Conservation (phyloP, 306 rosid species). For the Dryas octopetala region DNA sequence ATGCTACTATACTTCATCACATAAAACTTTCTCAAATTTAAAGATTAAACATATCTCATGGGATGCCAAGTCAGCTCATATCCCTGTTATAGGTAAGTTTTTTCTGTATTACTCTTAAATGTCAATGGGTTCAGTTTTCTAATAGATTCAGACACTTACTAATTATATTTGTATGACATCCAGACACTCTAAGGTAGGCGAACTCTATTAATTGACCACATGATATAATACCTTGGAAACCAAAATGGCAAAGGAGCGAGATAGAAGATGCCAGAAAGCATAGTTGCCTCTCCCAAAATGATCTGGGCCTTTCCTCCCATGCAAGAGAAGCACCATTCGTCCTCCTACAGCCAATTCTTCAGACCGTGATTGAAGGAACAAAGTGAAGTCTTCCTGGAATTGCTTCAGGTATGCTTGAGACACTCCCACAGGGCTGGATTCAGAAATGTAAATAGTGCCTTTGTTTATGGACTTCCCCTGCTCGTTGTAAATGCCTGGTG, state of each 20-base stretch:
- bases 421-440: conserved; percentile 60
- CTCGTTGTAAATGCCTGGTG: conserved; percentile 54
- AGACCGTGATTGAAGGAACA: conserved; percentile 64
- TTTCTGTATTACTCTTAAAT: no score
- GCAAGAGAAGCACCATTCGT: conserved; percentile 66
- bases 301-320: conserved; percentile 64
- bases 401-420: conserved; percentile 65
- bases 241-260: conserved; percentile 53
- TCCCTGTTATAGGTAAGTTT: no score
- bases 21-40: no score
- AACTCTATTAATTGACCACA: no score
- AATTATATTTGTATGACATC: no score
- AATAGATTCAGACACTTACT: no score
- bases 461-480: conserved; percentile 58
- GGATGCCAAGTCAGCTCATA: no score
- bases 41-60: no score
- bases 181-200: no score
- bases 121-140: no score
- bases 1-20: no score
- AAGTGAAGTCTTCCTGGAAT: conserved; percentile 64
- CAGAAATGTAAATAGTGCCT: conserved; percentile 65
- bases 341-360: conserved; percentile 72
- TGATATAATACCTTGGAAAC: conserved; percentile 56
- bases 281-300: conserved; percentile 85
- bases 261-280: conserved; percentile 76